A percentile compares a stretch with the other conserved stretches of the same genome.
phyloP scores from a whole-genome alignment of 148 eudicot genomes.

The Chenopodium suecicum region DNA sequence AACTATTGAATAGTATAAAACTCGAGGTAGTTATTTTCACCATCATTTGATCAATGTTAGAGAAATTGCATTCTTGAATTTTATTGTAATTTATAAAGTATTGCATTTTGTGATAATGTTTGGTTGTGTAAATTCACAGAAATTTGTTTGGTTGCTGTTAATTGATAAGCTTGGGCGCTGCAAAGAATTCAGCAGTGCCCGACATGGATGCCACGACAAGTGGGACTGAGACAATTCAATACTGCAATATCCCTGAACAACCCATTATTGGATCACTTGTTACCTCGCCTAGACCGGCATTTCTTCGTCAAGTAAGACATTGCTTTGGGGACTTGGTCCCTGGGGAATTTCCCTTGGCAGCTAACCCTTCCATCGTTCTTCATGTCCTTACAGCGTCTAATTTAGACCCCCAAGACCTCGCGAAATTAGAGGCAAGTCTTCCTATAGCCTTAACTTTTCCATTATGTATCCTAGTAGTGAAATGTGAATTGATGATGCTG shows the following conservation, averaged over 20 bases:
- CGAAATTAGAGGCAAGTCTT: conserved; percentile 84
- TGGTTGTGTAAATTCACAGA: conserved; percentile 11
- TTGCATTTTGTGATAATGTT: conserved; percentile 13
- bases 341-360: conserved; percentile 87
- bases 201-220: conserved; percentile 81
- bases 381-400: conserved; percentile 78
- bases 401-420: conserved; percentile 87
- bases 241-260: conserved; percentile 73
- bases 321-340: conserved; percentile 75
- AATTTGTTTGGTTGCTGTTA: conserved; percentile 13
- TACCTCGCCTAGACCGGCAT: conserved; percentile 45
- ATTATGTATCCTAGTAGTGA: not conserved
- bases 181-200: conserved; percentile 56
- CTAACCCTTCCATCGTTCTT: conserved; percentile 78
- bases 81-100: not conserved
- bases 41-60: conserved; percentile 1
- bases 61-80: not conserved
- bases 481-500: conserved; percentile 71
- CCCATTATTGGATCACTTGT: conserved; percentile 44
- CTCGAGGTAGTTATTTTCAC: conserved; percentile 38
- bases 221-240: conserved; percentile 65
- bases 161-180: conserved; percentile 48
- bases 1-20: conserved; percentile 28
- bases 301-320: conserved; percentile 68
- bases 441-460: conserved; percentile 2